These are phyloP conservation scores for Epicoccum nigrum DNA, from an alignment of 2,329 filamentous ascomycete genomes.

Conservation along the genomic window DNA sequence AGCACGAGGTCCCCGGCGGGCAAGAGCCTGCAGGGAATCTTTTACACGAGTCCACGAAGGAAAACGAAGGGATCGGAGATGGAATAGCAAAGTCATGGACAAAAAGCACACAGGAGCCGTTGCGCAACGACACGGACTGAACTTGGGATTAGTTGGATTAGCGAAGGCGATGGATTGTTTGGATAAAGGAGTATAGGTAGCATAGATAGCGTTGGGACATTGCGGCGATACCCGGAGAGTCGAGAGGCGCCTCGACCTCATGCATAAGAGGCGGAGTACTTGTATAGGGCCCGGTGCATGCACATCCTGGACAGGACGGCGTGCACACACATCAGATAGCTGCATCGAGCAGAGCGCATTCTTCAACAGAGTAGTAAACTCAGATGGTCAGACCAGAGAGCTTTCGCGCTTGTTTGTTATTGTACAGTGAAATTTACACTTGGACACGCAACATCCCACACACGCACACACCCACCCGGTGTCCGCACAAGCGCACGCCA, in stretches of 20 bases:
- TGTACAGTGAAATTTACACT: constrained; percentile 17
- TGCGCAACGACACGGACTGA: no score
- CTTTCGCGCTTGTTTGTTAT: neutral
- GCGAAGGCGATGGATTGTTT: neutral
- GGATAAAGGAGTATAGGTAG: no score
- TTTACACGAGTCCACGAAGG: neutral
- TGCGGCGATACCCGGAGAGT: constrained; percentile 13
- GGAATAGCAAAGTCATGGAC: neutral
- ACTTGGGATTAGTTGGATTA: no score
- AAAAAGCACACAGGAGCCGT: no score
- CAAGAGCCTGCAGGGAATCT: constrained; percentile 1
- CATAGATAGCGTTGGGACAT: constrained; percentile 7
- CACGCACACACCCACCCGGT: neutral
- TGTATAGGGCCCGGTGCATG: no score
- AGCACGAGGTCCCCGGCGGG: neutral
- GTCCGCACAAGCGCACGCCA: neutral
- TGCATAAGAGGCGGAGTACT: no score
- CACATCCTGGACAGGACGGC: no score
- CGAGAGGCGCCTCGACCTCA: neutral
- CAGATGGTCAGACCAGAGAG: no score
- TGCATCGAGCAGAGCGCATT: constrained; percentile 4
- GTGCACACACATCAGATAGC: no score
- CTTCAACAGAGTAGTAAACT: neutral
- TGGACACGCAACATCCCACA: constrained; percentile 14
- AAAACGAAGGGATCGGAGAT: neutral